phyloP scores from a whole-genome alignment of 2,329 filamentous ascomycete genomes.

The Pestalotiopsis sp. region DNA sequence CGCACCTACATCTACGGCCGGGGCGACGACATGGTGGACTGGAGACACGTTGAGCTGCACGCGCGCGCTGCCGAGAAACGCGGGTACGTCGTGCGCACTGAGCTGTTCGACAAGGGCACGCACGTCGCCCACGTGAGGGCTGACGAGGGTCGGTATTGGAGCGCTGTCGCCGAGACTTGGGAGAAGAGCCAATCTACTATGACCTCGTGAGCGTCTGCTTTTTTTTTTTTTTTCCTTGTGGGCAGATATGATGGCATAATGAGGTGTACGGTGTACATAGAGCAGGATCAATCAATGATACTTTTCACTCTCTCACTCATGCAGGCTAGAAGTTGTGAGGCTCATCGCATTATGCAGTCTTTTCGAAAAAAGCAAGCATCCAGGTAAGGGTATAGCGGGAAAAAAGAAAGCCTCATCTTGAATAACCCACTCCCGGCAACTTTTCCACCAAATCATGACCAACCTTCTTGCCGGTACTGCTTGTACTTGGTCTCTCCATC shows the following conservation, averaged over 20 bases:
- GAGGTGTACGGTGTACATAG: background rate
- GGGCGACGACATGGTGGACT: constrained; percentile 47
- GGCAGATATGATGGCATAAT: background rate
- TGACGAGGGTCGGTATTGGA: constrained; percentile 52
- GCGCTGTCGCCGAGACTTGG: constrained; percentile 46
- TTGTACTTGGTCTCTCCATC: too few relatives aligned
- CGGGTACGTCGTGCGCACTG: constrained; percentile 43
- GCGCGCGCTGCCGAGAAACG: constrained; percentile 38
- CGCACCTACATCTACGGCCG: constrained; percentile 54
- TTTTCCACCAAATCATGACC: too few relatives aligned
- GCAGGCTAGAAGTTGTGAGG: too few relatives aligned
- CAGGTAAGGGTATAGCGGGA: too few relatives aligned
- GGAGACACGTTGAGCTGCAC: constrained; percentile 48
- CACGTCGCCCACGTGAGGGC: constrained; percentile 52
- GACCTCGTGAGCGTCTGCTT: background rate
- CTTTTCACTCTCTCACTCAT: background rate
- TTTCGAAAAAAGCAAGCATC: too few relatives aligned
- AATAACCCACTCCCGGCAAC: too few relatives aligned
- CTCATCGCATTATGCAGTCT: too few relatives aligned
- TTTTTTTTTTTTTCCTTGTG: background rate
- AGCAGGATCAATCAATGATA: background rate
- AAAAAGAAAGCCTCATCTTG: too few relatives aligned
- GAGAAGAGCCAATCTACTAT: constrained; percentile 21
- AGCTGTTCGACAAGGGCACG: constrained; percentile 45
- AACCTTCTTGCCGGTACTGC: too few relatives aligned